phyloP scores from a whole-genome alignment of 129 eudicot species.

The Scalesia atractyloides region DNA sequence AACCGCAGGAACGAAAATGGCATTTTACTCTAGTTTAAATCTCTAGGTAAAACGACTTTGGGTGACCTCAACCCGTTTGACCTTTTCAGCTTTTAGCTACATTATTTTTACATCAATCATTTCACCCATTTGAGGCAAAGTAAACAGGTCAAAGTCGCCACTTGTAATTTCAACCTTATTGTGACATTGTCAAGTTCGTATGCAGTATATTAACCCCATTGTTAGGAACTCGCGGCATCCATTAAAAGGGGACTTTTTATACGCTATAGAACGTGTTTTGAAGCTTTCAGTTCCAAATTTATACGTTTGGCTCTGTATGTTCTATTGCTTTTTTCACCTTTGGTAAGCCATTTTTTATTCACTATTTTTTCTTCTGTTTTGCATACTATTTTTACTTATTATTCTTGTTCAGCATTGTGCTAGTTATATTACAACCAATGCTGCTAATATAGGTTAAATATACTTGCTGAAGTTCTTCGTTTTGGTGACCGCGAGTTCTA shows the following conservation, averaged over 20 bases:
- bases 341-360: slow-evolving; percentile 47
- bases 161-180: neutral
- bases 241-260: slow-evolving; percentile 66
- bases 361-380: slow-evolving; percentile 8
- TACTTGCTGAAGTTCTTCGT: slow-evolving; percentile 82
- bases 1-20: neutral
- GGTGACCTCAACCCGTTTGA: neutral
- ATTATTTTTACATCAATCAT: neutral
- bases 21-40: neutral
- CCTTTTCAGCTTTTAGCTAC: neutral
- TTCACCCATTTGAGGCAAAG: slow-evolving; percentile 1
- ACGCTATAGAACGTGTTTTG: slow-evolving; percentile 84
- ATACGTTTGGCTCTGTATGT: slow-evolving; percentile 94
- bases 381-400: neutral
- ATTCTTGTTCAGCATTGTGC: slow-evolving; percentile 11
- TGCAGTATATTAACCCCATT: slow-evolving; percentile 87
- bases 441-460: slow-evolving; percentile 65
- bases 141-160: neutral
- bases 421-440: slow-evolving; percentile 32
- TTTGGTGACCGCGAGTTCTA: slow-evolving; percentile 95
- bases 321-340: slow-evolving; percentile 82
- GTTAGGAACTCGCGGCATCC: slow-evolving; percentile 83
- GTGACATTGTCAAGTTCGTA: slow-evolving; percentile 16
- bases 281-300: slow-evolving; percentile 86
- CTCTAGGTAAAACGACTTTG: neutral